Percentiles rank a stretch among this genome's conserved stretches.
Conservation (phyloP, 2,329 filamentous ascomycete species). For the Proliferodiscus dingleyae region DNA sequence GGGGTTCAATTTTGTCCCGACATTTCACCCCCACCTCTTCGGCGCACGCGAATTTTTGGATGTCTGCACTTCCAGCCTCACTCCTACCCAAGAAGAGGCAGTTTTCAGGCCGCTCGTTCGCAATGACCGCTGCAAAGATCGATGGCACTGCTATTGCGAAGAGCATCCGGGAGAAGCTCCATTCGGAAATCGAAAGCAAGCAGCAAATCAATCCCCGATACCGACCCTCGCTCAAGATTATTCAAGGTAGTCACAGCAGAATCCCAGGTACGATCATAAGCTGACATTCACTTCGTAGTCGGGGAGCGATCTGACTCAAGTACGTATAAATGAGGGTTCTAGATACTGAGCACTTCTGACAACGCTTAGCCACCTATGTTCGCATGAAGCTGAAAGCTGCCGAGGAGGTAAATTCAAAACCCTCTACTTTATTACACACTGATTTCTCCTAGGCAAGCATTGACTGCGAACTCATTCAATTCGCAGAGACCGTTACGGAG, state of each 20-base stretch:
- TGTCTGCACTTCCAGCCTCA: conserved; percentile 5
- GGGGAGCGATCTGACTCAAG: conserved; percentile 90
- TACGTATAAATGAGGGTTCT: conserved; percentile 40
- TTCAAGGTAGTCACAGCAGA: conserved; percentile 62
- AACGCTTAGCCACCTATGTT: conserved; percentile 78
- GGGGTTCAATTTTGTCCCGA: conserved; percentile 22
- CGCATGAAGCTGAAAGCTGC: conserved; percentile 99
- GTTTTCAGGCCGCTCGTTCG: conserved; percentile 49
- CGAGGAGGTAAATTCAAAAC: conserved; percentile 59
- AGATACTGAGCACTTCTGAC: background rate
- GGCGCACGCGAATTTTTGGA: conserved; percentile 5
- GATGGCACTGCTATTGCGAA: conserved; percentile 96
- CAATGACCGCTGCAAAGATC: conserved; percentile 85
- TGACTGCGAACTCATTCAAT: conserved; percentile 77
- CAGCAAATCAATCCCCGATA: conserved; percentile 83
- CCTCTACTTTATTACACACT: background rate
- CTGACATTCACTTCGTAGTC: conserved; percentile 49
- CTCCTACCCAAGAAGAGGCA: conserved; percentile 18
- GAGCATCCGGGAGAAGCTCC: conserved; percentile 77
- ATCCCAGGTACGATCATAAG: background rate
- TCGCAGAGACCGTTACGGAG: conserved; percentile 76
- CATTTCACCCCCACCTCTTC: conserved; percentile 17
- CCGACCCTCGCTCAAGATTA: conserved; percentile 85
- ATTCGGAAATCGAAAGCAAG: conserved; percentile 72
- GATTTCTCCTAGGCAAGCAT: conserved; percentile 68